Conservation (phyloP, 805 yeast species). For the Teunomyces cretensis region DNA sequence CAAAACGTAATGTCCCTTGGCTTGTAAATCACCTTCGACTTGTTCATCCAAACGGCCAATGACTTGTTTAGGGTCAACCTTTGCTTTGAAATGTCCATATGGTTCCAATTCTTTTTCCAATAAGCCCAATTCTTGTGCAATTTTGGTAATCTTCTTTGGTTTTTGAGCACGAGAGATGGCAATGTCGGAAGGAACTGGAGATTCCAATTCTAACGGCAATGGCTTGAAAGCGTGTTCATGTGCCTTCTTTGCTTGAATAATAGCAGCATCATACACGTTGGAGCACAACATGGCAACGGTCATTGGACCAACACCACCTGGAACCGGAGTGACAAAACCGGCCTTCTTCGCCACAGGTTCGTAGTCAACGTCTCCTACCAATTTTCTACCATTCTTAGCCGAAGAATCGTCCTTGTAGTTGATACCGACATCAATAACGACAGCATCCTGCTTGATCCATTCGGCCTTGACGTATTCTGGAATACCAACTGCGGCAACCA, state of each 20-base stretch:
- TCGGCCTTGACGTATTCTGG: slow-evolving; percentile 84
- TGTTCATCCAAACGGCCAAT: slow-evolving; percentile 51
- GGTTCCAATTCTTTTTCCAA: slow-evolving; percentile 77
- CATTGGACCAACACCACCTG: slow-evolving; percentile 99
- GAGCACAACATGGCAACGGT: slow-evolving; percentile 93
- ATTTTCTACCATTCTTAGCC: slow-evolving; percentile 72
- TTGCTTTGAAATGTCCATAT: slow-evolving; percentile 88
- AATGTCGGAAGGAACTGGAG: slow-evolving; percentile 88
- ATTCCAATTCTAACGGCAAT: slow-evolving; percentile 46
- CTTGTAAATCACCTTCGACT: slow-evolving; percentile 61
- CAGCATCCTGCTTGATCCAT: slow-evolving; percentile 81
- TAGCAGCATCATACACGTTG: slow-evolving; percentile 80
- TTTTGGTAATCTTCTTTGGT: slow-evolving; percentile 75
- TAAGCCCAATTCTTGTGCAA: slow-evolving; percentile 84
- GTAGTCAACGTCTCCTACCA: slow-evolving; percentile 96
- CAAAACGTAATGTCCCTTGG: slow-evolving; percentile 81
- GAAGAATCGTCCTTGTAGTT: slow-evolving; percentile 78
- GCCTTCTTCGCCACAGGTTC: slow-evolving; percentile 63
- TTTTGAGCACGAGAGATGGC: slow-evolving; percentile 85
- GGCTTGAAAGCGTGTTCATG: slow-evolving; percentile 54
- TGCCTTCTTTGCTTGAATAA: slow-evolving; percentile 49
- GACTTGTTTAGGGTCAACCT: slow-evolving; percentile 55
- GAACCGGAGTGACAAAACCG: slow-evolving; percentile 86
- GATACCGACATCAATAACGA: slow-evolving; percentile 93
- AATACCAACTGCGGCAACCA: slow-evolving; percentile 88